Base-by-base conservation (phyloP, 1,284 basidiomycete species). In the Cutaneotrichosporon cyanovorans region DNA sequence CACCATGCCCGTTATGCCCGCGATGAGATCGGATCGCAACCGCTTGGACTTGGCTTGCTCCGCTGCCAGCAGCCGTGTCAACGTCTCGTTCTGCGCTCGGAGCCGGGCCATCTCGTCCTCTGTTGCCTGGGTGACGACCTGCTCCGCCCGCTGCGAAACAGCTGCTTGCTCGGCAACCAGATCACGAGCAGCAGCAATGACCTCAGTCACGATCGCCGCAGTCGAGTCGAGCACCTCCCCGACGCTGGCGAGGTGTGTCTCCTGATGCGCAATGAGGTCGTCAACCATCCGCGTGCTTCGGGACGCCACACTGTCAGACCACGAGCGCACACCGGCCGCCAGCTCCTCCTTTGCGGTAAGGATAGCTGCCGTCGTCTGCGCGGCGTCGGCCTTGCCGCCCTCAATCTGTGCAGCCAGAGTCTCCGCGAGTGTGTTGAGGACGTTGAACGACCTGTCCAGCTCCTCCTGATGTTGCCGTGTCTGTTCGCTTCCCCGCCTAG, bases 21-120 rank as follows among this genome's bases (percentile, higher is more conserved):
- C 77, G 34, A 88, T 71, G 6, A 93, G 69, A 38, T 85, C 82
- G 32, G 82, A 80, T 55, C 82, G 83, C 2, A 84, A 78, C 42
- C 76, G 78, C 22, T 81, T 78, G 0, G 81, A 77, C 53, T 80
- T 83, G 5, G 69, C 62, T 61, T 78, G 80, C 68, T 92, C 86
- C 5, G 77, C 71, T 51, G 81, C 77, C 3, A 92, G 71, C 51
- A 87, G 72, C 20, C 75, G 74, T 1, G 72, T 68, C 23, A 95
- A 75, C 2, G 77, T 67, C n/a, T 75, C 74, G 60, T 92, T 92
- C 63, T 91, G 87, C 40, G 78, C 73, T 50, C 77, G 78, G 18
- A 93, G 73, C 20, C 80, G 79, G 2, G 71, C 62, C 28, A 87
- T 77, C 73, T 90, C 85, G 5, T 75, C 70, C 16, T 76, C 71